Evolutionary conservation across 2,329 filamentous ascomycete species (phyloP).

Genomic region (Hymenoscyphus fructigenus): DNA sequence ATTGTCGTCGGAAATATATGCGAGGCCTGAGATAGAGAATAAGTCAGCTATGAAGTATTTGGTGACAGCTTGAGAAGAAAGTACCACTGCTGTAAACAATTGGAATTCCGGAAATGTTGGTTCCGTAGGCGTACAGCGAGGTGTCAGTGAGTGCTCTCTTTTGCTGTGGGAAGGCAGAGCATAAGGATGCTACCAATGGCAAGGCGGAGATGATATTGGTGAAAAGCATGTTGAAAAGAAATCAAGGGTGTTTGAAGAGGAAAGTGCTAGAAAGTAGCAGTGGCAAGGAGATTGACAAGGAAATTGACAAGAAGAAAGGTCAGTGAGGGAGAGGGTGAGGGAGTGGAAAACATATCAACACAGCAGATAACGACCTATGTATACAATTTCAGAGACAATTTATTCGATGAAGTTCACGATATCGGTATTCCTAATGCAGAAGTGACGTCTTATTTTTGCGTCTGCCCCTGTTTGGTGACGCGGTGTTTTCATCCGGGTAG

Average conservation of each 20-base stretch:
- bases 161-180: neutral
- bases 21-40: neutral
- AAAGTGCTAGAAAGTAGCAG: neutral
- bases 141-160: neutral
- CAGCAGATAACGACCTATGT: neutral
- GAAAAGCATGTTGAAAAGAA: slow-evolving; percentile 5
- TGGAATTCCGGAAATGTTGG: slow-evolving; percentile 30
- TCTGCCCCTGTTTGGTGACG: neutral
- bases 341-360: neutral
- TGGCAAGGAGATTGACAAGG: neutral
- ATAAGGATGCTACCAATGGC: neutral
- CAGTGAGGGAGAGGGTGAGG: neutral
- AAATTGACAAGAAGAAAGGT: neutral
- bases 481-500: neutral
- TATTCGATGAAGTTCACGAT: neutral
- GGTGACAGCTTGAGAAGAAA: neutral
- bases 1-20: slow-evolving; percentile 6
- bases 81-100: slow-evolving; percentile 36
- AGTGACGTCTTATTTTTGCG: neutral
- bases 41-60: too few relatives aligned
- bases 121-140: slow-evolving; percentile 36
- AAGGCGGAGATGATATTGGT: slow-evolving; percentile 5
- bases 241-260: neutral
- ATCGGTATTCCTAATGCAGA: neutral
- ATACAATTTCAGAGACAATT: neutral